phyloP scores from a whole-genome alignment of 306 rosid genomes.

The Ormosia semicastrata region DNA sequence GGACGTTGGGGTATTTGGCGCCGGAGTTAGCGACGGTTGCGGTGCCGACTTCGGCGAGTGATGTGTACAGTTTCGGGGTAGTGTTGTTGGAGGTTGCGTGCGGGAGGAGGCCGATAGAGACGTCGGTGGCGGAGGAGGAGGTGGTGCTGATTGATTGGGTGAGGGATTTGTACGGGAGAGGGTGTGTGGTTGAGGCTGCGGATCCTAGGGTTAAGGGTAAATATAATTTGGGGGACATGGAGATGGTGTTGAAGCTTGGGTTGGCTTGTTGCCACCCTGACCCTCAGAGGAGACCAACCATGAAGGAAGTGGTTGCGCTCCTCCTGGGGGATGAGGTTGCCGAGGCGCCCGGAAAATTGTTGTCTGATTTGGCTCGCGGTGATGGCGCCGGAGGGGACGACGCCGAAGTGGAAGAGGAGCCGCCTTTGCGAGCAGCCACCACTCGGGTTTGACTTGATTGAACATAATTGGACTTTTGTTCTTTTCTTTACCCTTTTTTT shows the following conservation, averaged over 20 bases:
- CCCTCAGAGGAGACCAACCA: constrained; percentile 69
- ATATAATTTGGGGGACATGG: constrained; percentile 62
- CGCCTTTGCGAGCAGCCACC: background rate
- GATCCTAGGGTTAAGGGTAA: constrained; percentile 57
- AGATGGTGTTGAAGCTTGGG: constrained; percentile 76
- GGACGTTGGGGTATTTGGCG: constrained; percentile 86
- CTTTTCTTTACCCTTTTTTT: background rate
- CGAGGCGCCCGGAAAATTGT: constrained; percentile 44
- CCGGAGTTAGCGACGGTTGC: constrained; percentile 73
- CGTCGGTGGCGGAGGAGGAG: constrained; percentile 59
- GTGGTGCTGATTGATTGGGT: constrained; percentile 83
- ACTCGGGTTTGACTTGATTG: constrained; percentile 42
- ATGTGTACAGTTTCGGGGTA: constrained; percentile 81
- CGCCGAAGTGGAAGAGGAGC: constrained; percentile 3
- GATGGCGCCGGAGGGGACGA: background rate
- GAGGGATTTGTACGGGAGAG: constrained; percentile 53
- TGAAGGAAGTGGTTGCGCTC: constrained; percentile 75
- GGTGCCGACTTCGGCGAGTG: constrained; percentile 74
- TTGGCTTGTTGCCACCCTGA: constrained; percentile 90
- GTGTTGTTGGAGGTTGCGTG: constrained; percentile 91
- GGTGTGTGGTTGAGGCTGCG: constrained; percentile 52
- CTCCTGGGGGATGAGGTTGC: constrained; percentile 48
- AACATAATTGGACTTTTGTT: background rate
- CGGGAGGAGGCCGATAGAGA: constrained; percentile 73
- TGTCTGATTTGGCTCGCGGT: constrained; percentile 47